Evolutionary conservation across 2,329 filamentous ascomycete species (phyloP), one percentile per base, ranked within the genome.

Genomic region (Aspergillus spinulosporus): DNA sequence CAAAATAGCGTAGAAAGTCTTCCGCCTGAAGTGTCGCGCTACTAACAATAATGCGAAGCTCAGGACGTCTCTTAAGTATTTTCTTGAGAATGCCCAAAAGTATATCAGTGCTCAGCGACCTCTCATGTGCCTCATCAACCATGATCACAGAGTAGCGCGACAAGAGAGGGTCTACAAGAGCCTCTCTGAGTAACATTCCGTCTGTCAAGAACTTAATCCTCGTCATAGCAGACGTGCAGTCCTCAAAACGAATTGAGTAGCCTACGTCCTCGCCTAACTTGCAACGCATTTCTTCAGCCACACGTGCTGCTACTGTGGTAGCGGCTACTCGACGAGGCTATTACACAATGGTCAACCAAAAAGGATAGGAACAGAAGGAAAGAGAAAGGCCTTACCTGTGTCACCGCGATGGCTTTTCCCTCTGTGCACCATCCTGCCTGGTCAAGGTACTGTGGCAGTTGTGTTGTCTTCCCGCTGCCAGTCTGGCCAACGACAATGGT

Each of bases 71-170:
- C 72, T 85, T 90, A 53, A 85, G 78, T 49, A 99, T 93, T 72
- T 97, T 97, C 72, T 96, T 97, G 39, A 99, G 74, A 11, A 97
- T 78, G 0, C 94, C 93, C 3, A 99, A 82, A 5, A 97, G 80
- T 9, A 99, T 84, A 68, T 99, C 94, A 0, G 92, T 96, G 71
- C 90, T 95, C 57, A 97, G 83, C 47, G 92, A 96, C 52, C 94
- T 83, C 74, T 97, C 93, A 70, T 99, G 94, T 5, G 93, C 94
- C 75, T 97, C 93, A 69, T 99, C 94, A 5, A 99, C 89, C 91
- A 99, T 97, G 65, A 99, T 90, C 44, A 96, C 88, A 0, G 92
- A 95, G 71, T 99, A 99, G 8, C 91, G 84, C 15, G 90, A 94
- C 36, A 99, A 76, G 3, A 97, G 76, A 9, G 94, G 94, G 72